These are phyloP conservation scores for Claviceps sp. DNA, from an alignment of 2,329 filamentous ascomycete species.

Conservation along the genomic window DNA sequence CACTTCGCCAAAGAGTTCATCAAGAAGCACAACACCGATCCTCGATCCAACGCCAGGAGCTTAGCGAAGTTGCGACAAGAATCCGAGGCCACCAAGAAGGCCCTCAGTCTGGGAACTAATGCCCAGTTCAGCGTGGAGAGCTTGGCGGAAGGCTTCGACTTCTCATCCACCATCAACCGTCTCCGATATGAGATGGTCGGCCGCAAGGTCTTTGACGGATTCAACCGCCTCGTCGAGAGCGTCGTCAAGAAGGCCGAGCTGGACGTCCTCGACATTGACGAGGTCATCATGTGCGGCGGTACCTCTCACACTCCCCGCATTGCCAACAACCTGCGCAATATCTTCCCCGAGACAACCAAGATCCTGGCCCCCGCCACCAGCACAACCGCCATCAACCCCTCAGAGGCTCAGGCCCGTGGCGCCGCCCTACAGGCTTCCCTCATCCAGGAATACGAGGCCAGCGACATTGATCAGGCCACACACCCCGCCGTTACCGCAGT, in stretches of 20 bases:
- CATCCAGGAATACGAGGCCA: constrained; percentile 84
- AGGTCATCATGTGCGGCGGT: constrained; percentile 87
- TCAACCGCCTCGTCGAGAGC: constrained; percentile 72
- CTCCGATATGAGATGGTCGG: constrained; percentile 83
- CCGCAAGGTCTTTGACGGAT: constrained; percentile 75
- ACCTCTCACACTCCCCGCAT: constrained; percentile 90
- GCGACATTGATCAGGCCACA: constrained; percentile 90
- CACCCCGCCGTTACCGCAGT: constrained; percentile 92
- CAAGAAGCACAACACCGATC: constrained; percentile 90
- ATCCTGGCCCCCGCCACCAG: constrained; percentile 76
- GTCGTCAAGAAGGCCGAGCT: constrained; percentile 85
- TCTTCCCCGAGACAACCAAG: constrained; percentile 69
- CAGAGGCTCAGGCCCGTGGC: constrained; percentile 75
- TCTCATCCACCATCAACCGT: constrained; percentile 82
- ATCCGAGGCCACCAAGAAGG: constrained; percentile 82
- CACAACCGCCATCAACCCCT: constrained; percentile 75
- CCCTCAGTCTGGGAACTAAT: constrained; percentile 75
- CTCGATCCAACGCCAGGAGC: constrained; percentile 64
- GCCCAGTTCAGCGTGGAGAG: constrained; percentile 90
- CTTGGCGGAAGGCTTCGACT: constrained; percentile 80
- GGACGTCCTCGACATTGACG: constrained; percentile 84
- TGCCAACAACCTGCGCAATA: constrained; percentile 60
- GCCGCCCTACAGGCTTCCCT: constrained; percentile 91
- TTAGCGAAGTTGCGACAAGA: constrained; percentile 89
- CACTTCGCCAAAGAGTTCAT: constrained; percentile 98